Conservation (phyloP, 2,329 filamentous ascomycete genomes). For the Magnaporthales sp. region DNA sequence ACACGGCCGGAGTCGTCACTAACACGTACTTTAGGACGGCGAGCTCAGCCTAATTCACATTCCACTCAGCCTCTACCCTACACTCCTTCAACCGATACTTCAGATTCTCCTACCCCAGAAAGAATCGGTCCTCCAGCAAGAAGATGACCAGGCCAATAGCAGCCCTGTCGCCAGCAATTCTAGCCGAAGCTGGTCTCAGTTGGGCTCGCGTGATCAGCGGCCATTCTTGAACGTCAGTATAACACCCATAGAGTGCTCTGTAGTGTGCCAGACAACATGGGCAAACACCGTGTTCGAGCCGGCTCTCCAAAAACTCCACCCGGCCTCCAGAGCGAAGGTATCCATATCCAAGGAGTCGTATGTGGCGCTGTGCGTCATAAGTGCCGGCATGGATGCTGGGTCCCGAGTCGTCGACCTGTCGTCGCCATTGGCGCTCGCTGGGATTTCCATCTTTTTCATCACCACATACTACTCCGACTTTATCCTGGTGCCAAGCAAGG, state of each 20-base stretch:
- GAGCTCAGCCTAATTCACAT: slow-evolving; percentile 86
- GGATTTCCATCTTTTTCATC: slow-evolving; percentile 96
- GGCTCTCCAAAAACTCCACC: slow-evolving; percentile 54
- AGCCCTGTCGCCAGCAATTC: slow-evolving; percentile 21
- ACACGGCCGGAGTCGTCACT: background rate
- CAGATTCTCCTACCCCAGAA: slow-evolving; percentile 67
- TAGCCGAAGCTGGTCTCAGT: slow-evolving; percentile 8
- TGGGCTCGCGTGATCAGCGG: slow-evolving; percentile 49
- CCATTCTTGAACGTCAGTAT: slow-evolving; percentile 90
- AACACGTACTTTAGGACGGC: slow-evolving; percentile 55
- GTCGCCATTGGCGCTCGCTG: slow-evolving; percentile 80
- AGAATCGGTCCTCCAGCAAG: slow-evolving; percentile 21
- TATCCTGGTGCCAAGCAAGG: slow-evolving; percentile 76
- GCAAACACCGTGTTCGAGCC: slow-evolving; percentile 69
- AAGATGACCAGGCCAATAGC: background rate
- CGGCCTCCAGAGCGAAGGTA: slow-evolving; percentile 42
- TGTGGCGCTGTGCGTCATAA: slow-evolving; percentile 81
- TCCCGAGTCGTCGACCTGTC: slow-evolving; percentile 88
- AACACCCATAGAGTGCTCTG: slow-evolving; percentile 84
- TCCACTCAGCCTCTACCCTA: slow-evolving; percentile 66
- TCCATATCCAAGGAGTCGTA: slow-evolving; percentile 78
- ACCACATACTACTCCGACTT: slow-evolving; percentile 98
- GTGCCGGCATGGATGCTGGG: slow-evolving; percentile 82
- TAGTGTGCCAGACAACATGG: slow-evolving; percentile 75
- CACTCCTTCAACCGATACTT: slow-evolving; percentile 80